Evolutionary conservation across 2,329 filamentous ascomycete genomes (phyloP), one percentile per base, ranked within the genome.

Genomic region (Corniculantispora saksenae): DNA sequence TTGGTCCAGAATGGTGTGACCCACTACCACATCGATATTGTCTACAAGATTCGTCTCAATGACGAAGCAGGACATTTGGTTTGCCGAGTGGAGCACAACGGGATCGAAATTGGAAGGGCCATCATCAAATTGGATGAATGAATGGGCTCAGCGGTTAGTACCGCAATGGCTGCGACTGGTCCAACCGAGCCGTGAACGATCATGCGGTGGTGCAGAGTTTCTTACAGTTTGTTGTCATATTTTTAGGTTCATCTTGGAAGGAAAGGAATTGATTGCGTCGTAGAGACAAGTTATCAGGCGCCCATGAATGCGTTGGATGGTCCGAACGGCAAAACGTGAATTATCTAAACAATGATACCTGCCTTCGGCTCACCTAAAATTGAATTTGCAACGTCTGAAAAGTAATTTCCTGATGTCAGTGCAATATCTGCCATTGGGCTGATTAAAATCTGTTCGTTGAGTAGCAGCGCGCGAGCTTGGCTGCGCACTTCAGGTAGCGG

Each of bases 371-470:
- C n/a, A n/a, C n/a, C 32, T 32, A 32, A 10, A 43, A 13, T 19
- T 43, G 38, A 13, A 13, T 13, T 13, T 13, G 38, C 38, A 43
- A 43, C 12, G 9, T 43, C 8, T 13, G 38, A 43, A 43, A 43
- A 43, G 17, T 43, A 43, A 3, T 40, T 51, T 3, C 56, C 50
- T 2, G 51, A 27, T 4, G 43, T 56, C 51, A 56, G n/a, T n/a
- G 51, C 61, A 35, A 56, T 21, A 38, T 63, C 61, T 21, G 40
- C 50, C 51, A 50, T 48, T 1, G 61, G 29, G 21, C 40, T 50
- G 2, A 23, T 23, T 3, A 50, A 19, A n/a, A 63, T 35, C 4
- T 56, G 32, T n/a, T 63, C 27, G 27, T 21, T 19, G 6, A 47
- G 50, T 12, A 63, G 25, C 51, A 55, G 27, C 5, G 61, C 51